These are phyloP conservation scores for Dendrocalamus latiflorus DNA, from an alignment of 202 grass and related monocot species.

Conservation along the genomic window DNA sequence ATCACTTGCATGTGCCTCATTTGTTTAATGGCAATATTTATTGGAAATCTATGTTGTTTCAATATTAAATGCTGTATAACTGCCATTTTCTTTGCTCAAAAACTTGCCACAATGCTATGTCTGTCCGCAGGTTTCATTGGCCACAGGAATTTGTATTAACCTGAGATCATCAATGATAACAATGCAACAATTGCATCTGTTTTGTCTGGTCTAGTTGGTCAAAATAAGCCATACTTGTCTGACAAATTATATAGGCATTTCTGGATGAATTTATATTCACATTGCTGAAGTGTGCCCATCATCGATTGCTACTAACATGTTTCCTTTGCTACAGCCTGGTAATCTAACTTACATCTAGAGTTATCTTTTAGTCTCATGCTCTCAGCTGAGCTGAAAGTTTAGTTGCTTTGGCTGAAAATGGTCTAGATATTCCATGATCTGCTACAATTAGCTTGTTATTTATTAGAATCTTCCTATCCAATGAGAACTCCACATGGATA, in stretches of 20 bases:
- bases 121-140: not conserved
- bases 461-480: slow-evolving; percentile 19
- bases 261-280: not conserved
- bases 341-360: not conserved
- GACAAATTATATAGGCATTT: not conserved
- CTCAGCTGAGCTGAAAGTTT: not conserved
- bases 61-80: not conserved
- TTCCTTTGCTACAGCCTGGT: not conserved
- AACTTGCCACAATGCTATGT: not conserved
- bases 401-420: slow-evolving; percentile 7
- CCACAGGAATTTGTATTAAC: not conserved
- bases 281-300: not conserved
- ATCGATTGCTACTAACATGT: not conserved
- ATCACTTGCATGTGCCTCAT: not conserved
- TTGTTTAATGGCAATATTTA: not conserved
- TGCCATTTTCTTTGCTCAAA: not conserved
- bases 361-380: not conserved
- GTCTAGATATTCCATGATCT: slow-evolving; percentile 16
- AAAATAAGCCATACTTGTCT: not conserved
- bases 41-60: not conserved
- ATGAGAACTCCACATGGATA: slow-evolving; percentile 5
- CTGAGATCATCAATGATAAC: not conserved
- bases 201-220: not conserved
- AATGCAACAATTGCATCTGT: not conserved
- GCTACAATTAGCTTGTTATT: slow-evolving; percentile 7